phyloP scores from a whole-genome alignment of 352 stramenopile species.

The Pythium diclinum region DNA sequence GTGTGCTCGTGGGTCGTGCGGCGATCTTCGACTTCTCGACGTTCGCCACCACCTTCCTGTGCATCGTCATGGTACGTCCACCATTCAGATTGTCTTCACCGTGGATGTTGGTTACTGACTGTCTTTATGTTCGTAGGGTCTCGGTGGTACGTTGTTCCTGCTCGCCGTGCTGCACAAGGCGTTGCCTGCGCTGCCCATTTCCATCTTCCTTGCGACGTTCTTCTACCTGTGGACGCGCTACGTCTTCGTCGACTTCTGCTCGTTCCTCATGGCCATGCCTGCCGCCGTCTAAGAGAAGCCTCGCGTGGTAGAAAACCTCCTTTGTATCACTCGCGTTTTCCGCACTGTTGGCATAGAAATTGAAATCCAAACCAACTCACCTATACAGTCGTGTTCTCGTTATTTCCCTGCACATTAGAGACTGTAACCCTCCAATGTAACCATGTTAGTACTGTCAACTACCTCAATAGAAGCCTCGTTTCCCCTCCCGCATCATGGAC shows the following conservation, averaged over 20 bases:
- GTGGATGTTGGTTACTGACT: no score
- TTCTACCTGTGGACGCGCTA: slow-evolving; percentile 85
- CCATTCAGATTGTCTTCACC: no score
- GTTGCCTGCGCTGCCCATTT: slow-evolving; percentile 95
- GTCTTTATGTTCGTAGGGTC: slow-evolving; percentile 41
- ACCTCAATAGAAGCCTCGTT: background rate
- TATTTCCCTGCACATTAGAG: background rate
- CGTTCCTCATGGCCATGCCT: slow-evolving; percentile 61
- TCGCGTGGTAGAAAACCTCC: background rate
- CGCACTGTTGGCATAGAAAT: background rate
- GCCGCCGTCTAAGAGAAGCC: slow-evolving; percentile 16
- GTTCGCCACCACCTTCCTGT: slow-evolving; percentile 92
- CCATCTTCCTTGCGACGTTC: slow-evolving; percentile 78
- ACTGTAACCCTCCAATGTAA: background rate
- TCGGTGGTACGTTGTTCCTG: slow-evolving; percentile 94
- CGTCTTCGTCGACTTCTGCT: slow-evolving; percentile 81
- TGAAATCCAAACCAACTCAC: background rate
- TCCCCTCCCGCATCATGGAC: slow-evolving; percentile 7
- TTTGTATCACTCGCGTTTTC: background rate
- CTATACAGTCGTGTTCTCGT: no score
- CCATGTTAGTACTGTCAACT: background rate
- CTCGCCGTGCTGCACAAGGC: slow-evolving; percentile 93
- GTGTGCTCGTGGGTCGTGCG: slow-evolving; percentile 94
- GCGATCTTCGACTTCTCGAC: slow-evolving; percentile 95
- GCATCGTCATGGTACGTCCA: slow-evolving; percentile 87